phyloP scores from a whole-genome alignment of 75 land plant species.

The Cupressus sempervirens region DNA sequence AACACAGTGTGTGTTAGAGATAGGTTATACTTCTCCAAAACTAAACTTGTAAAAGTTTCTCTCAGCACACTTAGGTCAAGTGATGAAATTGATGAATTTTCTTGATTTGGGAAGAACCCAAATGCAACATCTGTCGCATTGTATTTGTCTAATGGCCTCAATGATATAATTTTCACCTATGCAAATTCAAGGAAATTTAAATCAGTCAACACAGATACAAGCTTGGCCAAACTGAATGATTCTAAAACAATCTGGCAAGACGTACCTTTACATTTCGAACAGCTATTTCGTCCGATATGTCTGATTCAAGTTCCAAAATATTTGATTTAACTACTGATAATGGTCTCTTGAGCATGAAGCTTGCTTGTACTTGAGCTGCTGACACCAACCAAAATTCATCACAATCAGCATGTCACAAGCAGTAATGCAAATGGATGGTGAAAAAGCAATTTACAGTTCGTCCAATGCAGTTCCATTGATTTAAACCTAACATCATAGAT shows the following conservation, averaged over 20 bases:
- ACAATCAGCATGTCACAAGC: not conserved
- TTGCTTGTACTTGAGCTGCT: slow-evolving; percentile 59
- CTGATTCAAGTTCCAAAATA: slow-evolving; percentile 33
- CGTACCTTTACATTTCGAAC: slow-evolving; percentile 36
- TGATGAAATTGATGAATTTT: slow-evolving; percentile 33
- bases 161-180: slow-evolving; percentile 44
- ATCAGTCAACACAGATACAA: not conserved
- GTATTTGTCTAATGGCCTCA: slow-evolving; percentile 23
- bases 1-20: slow-evolving; percentile 42
- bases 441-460: not conserved
- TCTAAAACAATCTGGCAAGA: not conserved
- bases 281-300: slow-evolving; percentile 46
- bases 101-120: slow-evolving; percentile 42
- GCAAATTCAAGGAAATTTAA: not conserved
- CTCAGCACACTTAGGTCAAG: slow-evolving; percentile 43
- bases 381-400: slow-evolving; percentile 1
- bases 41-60: slow-evolving; percentile 46
- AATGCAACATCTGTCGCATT: slow-evolving; percentile 52
- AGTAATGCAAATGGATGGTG: not conserved
- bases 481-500: not conserved
- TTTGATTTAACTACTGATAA: slow-evolving; percentile 32
- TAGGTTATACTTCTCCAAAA: slow-evolving; percentile 38
- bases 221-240: slow-evolving; percentile 1
- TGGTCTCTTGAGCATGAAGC: slow-evolving; percentile 46
- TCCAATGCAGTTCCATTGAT: not conserved